Evolutionary conservation across 2,329 filamentous ascomycete species (phyloP).

Genomic region (Myriosclerotinia duriaeana): DNA sequence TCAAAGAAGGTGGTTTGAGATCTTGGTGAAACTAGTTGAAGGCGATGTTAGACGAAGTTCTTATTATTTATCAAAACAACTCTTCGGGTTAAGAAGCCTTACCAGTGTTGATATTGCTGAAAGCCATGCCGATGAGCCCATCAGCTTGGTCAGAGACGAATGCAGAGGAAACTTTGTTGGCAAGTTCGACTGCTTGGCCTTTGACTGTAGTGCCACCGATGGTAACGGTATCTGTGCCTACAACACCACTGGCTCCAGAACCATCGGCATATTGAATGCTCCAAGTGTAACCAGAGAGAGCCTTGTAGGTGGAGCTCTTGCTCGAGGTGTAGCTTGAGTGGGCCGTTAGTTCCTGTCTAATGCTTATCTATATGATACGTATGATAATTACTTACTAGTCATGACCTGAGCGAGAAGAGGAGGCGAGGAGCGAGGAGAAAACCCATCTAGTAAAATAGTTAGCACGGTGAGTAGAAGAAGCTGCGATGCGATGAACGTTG

Average conservation of each 20-base stretch:
- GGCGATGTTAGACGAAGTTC: background rate
- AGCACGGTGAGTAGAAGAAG: background rate
- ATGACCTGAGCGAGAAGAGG: conserved; percentile 22
- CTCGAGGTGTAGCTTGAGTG: conserved; percentile 34
- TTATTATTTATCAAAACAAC: background rate
- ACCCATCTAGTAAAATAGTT: conserved; percentile 32
- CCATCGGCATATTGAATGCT: conserved; percentile 42
- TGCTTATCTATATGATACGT: background rate
- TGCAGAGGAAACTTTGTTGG: conserved; percentile 35
- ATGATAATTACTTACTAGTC: conserved; percentile 8
- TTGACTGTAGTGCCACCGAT: conserved; percentile 39
- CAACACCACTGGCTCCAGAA: conserved; percentile 39
- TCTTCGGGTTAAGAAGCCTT: background rate
- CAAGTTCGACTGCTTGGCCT: conserved; percentile 39
- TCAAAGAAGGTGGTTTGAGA: conserved; percentile 40
- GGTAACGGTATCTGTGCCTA: conserved; percentile 41
- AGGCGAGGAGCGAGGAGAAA: conserved; percentile 36
- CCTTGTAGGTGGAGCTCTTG: conserved; percentile 34
- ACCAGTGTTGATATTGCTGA: conserved; percentile 40
- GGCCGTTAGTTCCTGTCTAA: conserved; percentile 16
- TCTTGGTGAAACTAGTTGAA: conserved; percentile 29
- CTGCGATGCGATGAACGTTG: background rate
- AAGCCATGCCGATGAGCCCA: conserved; percentile 62
- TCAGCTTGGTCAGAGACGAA: conserved; percentile 45
- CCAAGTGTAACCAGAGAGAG: conserved; percentile 36